Evolutionary conservation across 2,329 filamentous ascomycete species (phyloP).

Genomic region (Tolypocladium tundrense): DNA sequence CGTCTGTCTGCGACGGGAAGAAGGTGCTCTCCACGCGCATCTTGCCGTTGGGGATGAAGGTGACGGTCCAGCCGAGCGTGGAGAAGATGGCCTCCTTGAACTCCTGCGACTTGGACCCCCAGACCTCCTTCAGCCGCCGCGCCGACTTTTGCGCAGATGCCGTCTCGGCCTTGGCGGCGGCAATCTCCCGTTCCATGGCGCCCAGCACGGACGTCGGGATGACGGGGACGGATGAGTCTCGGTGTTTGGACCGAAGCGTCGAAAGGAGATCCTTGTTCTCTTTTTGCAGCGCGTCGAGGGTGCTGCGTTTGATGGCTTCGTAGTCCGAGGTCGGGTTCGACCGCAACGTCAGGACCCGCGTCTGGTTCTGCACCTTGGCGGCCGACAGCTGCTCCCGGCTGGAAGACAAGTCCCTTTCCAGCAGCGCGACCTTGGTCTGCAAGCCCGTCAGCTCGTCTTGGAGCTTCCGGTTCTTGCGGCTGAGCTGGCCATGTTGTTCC

Average conservation of each 20-base stretch:
- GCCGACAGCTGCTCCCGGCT: constrained; percentile 61
- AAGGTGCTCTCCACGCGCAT: constrained; percentile 85
- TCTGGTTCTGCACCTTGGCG: constrained; percentile 58
- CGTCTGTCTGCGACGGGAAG: constrained; percentile 57
- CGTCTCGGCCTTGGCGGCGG: constrained; percentile 58
- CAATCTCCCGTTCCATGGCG: constrained; percentile 64
- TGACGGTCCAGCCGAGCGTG: constrained; percentile 86
- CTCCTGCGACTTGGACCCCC: constrained; percentile 80
- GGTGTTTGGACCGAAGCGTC: constrained; percentile 46
- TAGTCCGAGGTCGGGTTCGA: constrained; percentile 85
- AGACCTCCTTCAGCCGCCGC: constrained; percentile 82
- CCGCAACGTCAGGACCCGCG: constrained; percentile 73
- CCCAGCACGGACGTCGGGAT: constrained; percentile 71
- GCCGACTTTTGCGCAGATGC: constrained; percentile 73
- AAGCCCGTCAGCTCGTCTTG: constrained; percentile 65
- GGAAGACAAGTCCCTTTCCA: constrained; percentile 67
- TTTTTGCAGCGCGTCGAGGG: constrained; percentile 63
- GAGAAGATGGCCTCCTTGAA: constrained; percentile 93
- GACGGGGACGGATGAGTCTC: constrained; percentile 39
- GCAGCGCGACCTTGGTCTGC: constrained; percentile 58
- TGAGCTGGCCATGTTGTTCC: constrained; percentile 70
- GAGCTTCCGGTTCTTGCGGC: constrained; percentile 78
- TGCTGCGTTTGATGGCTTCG: constrained; percentile 75
- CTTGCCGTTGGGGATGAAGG: constrained; percentile 94
- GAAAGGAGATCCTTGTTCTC: constrained; percentile 79